Conservation (phyloP, 2,329 filamentous ascomycete species). For the Cladosporium sp. region DNA sequence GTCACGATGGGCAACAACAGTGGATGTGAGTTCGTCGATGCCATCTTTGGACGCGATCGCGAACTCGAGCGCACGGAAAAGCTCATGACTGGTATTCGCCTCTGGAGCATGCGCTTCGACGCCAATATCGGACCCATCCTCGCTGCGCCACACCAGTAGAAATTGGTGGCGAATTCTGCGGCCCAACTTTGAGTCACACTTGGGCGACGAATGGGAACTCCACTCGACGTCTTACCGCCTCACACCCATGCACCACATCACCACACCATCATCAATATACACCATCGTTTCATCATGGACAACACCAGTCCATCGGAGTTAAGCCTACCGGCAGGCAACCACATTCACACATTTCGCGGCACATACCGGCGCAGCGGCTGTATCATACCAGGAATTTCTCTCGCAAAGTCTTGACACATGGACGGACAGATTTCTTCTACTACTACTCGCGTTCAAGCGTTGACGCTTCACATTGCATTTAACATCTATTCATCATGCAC, state of each 20-base stretch:
- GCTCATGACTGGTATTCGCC: constrained; percentile 81
- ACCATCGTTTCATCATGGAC: neutral
- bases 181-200: constrained; percentile 8
- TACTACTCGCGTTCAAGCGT: neutral
- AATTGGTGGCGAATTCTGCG: constrained; percentile 6
- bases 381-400: constrained; percentile 4
- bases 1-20: constrained; percentile 83
- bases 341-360: constrained; percentile 6
- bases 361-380: constrained; percentile 11
- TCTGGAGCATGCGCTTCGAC: constrained; percentile 93
- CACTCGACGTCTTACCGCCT: neutral
- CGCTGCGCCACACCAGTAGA: constrained; percentile 9
- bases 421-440: constrained; percentile 1
- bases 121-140: constrained; percentile 93
- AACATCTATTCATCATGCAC: too few relatives aligned
- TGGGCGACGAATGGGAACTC: neutral
- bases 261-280: neutral
- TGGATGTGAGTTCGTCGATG: constrained; percentile 92
- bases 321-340: constrained; percentile 6
- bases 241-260: constrained; percentile 2
- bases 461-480: constrained; percentile 5
- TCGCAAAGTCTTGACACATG: neutral
- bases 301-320: constrained; percentile 10
- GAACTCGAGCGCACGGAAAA: constrained; percentile 87
- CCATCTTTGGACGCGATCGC: constrained; percentile 87